Base-by-base conservation (phyloP, 345 rosid species). In the Eucalyptus cladocalyx region DNA sequence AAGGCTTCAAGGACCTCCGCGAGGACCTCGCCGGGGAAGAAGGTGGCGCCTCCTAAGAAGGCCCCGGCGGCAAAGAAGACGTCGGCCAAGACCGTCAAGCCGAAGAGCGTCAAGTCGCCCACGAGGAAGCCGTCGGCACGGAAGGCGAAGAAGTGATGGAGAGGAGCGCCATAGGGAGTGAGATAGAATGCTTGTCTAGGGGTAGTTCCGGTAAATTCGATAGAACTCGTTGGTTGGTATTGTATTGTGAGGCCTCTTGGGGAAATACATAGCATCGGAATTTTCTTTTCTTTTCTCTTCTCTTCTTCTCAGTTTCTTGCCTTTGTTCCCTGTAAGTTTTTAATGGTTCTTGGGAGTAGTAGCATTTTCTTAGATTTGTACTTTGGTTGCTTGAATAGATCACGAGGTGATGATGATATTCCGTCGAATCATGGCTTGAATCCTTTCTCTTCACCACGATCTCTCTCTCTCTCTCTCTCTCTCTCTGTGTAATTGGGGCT, bases 11-110 rank as follows among this genome's bases (percentile, higher is more conserved):
- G 96, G 89, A 94, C 98, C 19, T 95, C 98, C 1, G 91, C 94
- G 6, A 93, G 97, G 90, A 94, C 95, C 0, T 90, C 97, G 58
- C 97, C 98, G 0, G 97, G 97, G 87, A 96, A 91, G 91, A 96
- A 87, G 45, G 89, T 91, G 18, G 92, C 93, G 34, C 48, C 90
- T 6, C 93, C 92, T 26, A 96, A 95, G 94, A 93, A 93, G 89
- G 91, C 92, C 3, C 89, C 91, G 0, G 88, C 93, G 26, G 92
- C 88, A 1, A 90, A 91, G 18, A 94, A 94, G 92, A 94, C 95
- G 4, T 94, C 95, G 26, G 95, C 94, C 3, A 96, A 94, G 94
- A 4, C 18, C 48, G 88, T 60, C 18, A 94, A 94, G 92, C 91
- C 92, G 1, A 94, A 91, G 92, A 92, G 91, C 49, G 96, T 93